phyloP scores from a whole-genome alignment of 2,329 filamentous ascomycete genomes.

The Hypoxylon sp. region DNA sequence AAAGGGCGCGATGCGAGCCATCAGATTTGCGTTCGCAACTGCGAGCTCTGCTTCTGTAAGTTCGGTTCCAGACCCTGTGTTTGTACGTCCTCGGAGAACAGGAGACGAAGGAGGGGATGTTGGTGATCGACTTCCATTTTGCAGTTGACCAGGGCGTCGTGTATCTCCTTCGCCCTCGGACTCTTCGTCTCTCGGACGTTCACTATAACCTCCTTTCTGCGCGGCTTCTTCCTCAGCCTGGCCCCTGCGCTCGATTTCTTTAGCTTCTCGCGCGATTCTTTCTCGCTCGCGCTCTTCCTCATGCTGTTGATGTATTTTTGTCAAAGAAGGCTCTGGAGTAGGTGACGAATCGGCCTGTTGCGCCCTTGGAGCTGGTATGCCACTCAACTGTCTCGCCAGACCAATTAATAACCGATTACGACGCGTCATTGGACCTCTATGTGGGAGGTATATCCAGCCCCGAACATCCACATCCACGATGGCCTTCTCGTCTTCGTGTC shows the following conservation, averaged over 20 bases:
- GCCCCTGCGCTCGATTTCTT: slow-evolving; percentile 79
- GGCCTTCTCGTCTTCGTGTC: slow-evolving; percentile 83
- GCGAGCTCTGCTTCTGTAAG: slow-evolving; percentile 82
- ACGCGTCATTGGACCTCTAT: slow-evolving; percentile 84
- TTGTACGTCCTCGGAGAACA: slow-evolving; percentile 55
- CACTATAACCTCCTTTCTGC: slow-evolving; percentile 79
- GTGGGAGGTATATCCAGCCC: slow-evolving; percentile 94
- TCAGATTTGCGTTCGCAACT: slow-evolving; percentile 86
- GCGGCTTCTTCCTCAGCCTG: slow-evolving; percentile 79
- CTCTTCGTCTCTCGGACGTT: slow-evolving; percentile 65
- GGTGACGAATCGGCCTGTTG: slow-evolving; percentile 51
- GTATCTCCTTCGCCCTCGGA: slow-evolving; percentile 56
- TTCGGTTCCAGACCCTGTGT: slow-evolving; percentile 58
- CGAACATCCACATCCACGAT: slow-evolving; percentile 94
- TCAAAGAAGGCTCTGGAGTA: slow-evolving; percentile 45
- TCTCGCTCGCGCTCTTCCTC: slow-evolving; percentile 70
- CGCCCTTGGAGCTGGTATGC: slow-evolving; percentile 77
- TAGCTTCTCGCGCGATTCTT: slow-evolving; percentile 79
- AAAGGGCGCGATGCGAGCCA: slow-evolving; percentile 90
- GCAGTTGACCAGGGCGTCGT: slow-evolving; percentile 37
- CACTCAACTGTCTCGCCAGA: slow-evolving; percentile 87
- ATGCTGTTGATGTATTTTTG: slow-evolving; percentile 56
- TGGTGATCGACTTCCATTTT: slow-evolving; percentile 34
- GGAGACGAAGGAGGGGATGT: slow-evolving; percentile 61
- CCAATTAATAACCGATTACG: slow-evolving; percentile 90